Percentiles rank a stretch among this genome's conserved stretches.
phyloP scores from a whole-genome alignment of 2,329 filamentous ascomycete species.

The Penicillium hordei region DNA sequence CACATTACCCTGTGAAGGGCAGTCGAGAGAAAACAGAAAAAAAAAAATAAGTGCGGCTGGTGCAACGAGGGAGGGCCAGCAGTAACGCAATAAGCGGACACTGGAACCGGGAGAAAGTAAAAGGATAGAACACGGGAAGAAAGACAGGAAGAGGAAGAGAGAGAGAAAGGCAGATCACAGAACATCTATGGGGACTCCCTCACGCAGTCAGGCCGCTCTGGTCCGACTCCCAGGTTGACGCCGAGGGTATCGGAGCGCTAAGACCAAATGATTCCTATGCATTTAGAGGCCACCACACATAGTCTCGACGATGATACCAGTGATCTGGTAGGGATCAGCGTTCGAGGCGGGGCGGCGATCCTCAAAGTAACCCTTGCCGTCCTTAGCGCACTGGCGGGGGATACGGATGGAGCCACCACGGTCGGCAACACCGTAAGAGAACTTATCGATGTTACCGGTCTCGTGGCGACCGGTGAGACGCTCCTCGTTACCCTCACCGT shows the following conservation, averaged over 20 bases:
- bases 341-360: conserved; percentile 80
- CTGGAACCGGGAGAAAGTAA: conserved; percentile 21
- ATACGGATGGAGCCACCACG: conserved; percentile 93
- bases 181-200: conserved; percentile 33
- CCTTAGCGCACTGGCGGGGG: conserved; percentile 76
- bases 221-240: conserved; percentile 39
- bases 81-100: conserved; percentile 27
- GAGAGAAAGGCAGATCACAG: conserved; percentile 19
- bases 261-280: conserved; percentile 32
- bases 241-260: conserved; percentile 45
- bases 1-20: conserved; percentile 25
- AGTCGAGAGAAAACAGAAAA: conserved; percentile 20
- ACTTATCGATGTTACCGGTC: conserved; percentile 90
- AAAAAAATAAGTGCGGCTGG: conserved; percentile 22
- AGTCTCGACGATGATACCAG: conserved; percentile 77
- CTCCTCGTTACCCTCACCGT: conserved; percentile 92
- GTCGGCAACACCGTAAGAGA: conserved; percentile 93
- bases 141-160: conserved; percentile 7
- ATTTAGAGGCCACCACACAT: conserved; percentile 47
- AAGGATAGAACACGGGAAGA: conserved; percentile 21
- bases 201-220: conserved; percentile 37
- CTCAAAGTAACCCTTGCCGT: conserved; percentile 95
- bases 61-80: conserved; percentile 25
- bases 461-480: conserved; percentile 93
- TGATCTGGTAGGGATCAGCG: conserved; percentile 81